Conservation (phyloP, 257 asterid genomes). For the Plectranthus barbatus region DNA sequence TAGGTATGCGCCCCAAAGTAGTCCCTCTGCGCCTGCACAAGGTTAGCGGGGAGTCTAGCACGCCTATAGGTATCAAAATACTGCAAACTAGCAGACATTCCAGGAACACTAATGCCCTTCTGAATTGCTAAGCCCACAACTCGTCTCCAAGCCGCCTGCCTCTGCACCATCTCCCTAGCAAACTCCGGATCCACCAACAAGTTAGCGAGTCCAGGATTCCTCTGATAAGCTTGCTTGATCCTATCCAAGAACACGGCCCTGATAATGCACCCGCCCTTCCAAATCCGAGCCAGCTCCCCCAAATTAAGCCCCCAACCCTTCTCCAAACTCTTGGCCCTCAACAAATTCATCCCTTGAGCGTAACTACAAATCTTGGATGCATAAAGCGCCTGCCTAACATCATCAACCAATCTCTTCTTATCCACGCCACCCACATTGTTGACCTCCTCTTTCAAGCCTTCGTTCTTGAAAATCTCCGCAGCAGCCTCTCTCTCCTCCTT, state of each 20-base stretch:
- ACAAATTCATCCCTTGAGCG: conserved; percentile 92
- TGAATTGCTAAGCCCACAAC: conserved; percentile 73
- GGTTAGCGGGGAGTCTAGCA: conserved; percentile 77
- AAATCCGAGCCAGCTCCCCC: conserved; percentile 84
- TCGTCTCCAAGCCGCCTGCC: conserved; percentile 90
- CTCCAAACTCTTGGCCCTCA: conserved; percentile 79
- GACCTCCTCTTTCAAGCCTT: conserved; percentile 56
- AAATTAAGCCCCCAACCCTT: conserved; percentile 84
- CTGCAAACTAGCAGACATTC: conserved; percentile 90
- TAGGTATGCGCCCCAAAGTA: conserved; percentile 94
- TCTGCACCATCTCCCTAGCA: conserved; percentile 92
- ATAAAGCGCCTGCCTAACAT: too few relatives aligned
- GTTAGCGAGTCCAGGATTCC: conserved; percentile 66
- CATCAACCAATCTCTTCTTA: conserved; percentile 74
- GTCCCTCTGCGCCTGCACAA: conserved; percentile 96
- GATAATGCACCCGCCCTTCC: conserved; percentile 97
- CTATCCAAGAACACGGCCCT: conserved; percentile 92
- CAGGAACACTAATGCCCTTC: conserved; percentile 74
- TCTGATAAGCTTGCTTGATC: conserved; percentile 83
- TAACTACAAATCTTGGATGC: conserved; percentile 92
- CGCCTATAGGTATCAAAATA: conserved; percentile 87
- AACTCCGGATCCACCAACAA: conserved; percentile 83
- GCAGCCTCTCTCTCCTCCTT: conserved; percentile 81
- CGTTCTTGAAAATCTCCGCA: conserved; percentile 36
- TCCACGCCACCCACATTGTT: conserved; percentile 35